Evolutionary conservation across 257 asterid genomes (phyloP), one percentile per base, ranked within the genome.

Genomic region (Solanum piurae): DNA sequence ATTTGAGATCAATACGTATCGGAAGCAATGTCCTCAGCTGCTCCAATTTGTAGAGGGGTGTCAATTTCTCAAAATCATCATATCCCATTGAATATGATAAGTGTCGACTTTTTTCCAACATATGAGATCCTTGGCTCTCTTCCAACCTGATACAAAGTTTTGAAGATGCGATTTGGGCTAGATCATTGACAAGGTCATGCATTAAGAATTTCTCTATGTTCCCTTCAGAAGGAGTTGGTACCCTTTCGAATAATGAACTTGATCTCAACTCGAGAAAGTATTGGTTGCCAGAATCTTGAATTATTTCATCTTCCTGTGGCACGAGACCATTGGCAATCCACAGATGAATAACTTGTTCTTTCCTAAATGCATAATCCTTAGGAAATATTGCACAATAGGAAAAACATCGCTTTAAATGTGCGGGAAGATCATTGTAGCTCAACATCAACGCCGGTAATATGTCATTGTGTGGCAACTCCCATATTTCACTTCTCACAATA

Each of bases 171-270:
- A n/a, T 3, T n/a, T 87, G 49, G 8, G 88, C 86, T 14, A 87
- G 4, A 87, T 87, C 88, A 27, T 87, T 87, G 31, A 87, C 84
- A 31, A 87, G 88, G 11, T 76, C 79, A 62, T 87, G 88, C 88
- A 87, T 87, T 12, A 62, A 11, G 66, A 87, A 87, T 8, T 3
- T 1, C 34, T 34, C 12, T 2, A 1, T 1, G 10, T 74, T 0
- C 0, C 52, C 0, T 76, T 76, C 0, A 76, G 73, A 66, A 62
- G 33, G 18, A 5, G 2, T 3, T 52, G 73, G 49, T 79, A 34
- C 66, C 7, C 5, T 36, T 87, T 75, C 64, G 0, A 87, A 33
- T 4, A 87, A 13, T 8, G 89, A 66, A 66, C 86, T 44, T 27
- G 27, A 71, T 4, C 58, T 46, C 12, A 87, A 25, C 60, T 87